Conservation (phyloP, 2,329 filamentous ascomycete species). For the Pleurostoma richardsiae region DNA sequence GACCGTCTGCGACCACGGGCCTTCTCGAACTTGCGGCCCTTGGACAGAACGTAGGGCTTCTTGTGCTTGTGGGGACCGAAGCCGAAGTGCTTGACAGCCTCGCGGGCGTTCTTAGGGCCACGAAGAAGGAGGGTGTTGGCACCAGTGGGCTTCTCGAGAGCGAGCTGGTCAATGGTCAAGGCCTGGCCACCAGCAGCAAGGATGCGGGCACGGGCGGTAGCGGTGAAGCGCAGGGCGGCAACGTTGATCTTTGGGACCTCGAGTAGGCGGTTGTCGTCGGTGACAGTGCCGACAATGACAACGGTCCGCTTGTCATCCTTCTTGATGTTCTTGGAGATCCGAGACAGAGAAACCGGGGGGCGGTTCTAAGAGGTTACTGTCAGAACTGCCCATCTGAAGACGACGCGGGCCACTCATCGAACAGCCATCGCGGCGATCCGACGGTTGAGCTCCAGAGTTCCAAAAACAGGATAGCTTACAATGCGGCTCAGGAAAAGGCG, state of each 20-base stretch:
- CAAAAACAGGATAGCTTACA: constrained; percentile 11
- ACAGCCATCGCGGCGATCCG: too few relatives aligned
- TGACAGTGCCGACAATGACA: constrained; percentile 91
- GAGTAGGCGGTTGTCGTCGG: constrained; percentile 93
- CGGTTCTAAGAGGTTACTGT: constrained; percentile 54
- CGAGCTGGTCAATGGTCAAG: constrained; percentile 95
- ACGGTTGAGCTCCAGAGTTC: too few relatives aligned
- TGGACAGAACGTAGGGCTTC: constrained; percentile 97
- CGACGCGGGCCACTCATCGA: too few relatives aligned
- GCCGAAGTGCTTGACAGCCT: constrained; percentile 99
- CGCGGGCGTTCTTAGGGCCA: constrained; percentile 95
- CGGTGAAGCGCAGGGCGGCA: constrained; percentile 93
- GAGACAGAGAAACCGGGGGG: constrained; percentile 88
- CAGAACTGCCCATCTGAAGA: too few relatives aligned
- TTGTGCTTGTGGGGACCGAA: constrained; percentile 98
- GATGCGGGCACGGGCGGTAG: constrained; percentile 91
- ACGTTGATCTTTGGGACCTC: constrained; percentile 88
- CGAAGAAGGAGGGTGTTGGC: constrained; percentile 96
- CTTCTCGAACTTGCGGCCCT: constrained; percentile 99
- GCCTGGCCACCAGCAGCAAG: constrained; percentile 89
- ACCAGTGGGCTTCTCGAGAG: constrained; percentile 89
- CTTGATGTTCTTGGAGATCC: constrained; percentile 69
- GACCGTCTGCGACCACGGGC: constrained; percentile 98
- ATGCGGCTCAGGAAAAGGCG: constrained; percentile 98
- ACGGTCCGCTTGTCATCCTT: constrained; percentile 77